Conservation (phyloP, 257 asterid genomes). For the Petrea volubilis region DNA sequence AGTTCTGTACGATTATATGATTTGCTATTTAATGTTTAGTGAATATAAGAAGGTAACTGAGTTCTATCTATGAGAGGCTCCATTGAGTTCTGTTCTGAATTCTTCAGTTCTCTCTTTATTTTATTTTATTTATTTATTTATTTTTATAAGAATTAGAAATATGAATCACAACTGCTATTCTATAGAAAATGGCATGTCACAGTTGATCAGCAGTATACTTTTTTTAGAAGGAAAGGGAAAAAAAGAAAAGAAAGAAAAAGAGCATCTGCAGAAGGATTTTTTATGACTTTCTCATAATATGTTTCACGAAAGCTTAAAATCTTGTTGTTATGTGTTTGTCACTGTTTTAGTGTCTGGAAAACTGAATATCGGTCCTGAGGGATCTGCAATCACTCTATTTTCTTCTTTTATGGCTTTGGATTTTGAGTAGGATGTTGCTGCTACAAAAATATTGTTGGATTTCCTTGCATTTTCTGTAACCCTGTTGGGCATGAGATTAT, state of each 20-base stretch:
- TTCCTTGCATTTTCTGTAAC: neutral
- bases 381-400: neutral
- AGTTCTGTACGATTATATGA: conserved; percentile 3
- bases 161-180: neutral
- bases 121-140: too few relatives aligned
- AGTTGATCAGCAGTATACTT: neutral
- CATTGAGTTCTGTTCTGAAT: neutral
- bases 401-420: neutral
- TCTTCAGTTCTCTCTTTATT: too few relatives aligned
- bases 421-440: neutral
- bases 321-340: neutral
- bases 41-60: neutral
- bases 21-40: neutral
- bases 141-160: neutral
- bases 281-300: neutral
- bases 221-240: too few relatives aligned
- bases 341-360: neutral
- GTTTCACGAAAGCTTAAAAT: neutral
- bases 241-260: too few relatives aligned
- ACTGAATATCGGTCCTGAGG: neutral
- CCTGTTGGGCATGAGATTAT: neutral
- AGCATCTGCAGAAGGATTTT: neutral
- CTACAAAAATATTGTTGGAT: neutral
- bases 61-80: neutral
- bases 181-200: neutral